Conservation (phyloP, 148 eudicot genomes). For the Rhododendron kiyosumense region DNA sequence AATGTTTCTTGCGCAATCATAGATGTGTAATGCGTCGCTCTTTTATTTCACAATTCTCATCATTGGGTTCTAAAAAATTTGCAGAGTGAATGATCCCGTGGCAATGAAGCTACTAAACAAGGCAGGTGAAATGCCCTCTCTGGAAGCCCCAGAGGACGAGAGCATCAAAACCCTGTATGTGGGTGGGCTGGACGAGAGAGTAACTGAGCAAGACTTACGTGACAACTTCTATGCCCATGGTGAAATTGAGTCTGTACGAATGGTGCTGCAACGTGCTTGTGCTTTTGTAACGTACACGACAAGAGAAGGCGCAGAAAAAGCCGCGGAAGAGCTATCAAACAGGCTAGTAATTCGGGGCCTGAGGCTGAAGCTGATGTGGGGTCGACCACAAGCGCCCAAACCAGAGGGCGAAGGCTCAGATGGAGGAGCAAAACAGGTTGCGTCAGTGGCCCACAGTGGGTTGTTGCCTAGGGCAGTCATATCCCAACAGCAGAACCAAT, state of each 20-base stretch:
- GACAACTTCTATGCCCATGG: conserved; percentile 90
- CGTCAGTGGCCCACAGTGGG: conserved; percentile 75
- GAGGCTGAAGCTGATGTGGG: conserved; percentile 96
- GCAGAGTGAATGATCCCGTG: conserved; percentile 95
- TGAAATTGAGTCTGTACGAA: conserved; percentile 87
- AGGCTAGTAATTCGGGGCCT: conserved; percentile 80
- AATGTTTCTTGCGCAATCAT: not conserved
- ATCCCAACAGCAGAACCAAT: conserved; percentile 79
- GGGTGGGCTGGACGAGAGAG: conserved; percentile 82
- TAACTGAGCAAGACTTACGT: conserved; percentile 85
- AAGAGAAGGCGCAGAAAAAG: conserved; percentile 92
- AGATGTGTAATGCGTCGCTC: not conserved
- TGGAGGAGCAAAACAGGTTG: conserved; percentile 53
- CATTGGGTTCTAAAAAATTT: not conserved
- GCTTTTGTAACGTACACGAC: conserved; percentile 97
- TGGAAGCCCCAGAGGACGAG: conserved; percentile 88
- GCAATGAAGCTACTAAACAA: conserved; percentile 87
- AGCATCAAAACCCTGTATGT: conserved; percentile 88
- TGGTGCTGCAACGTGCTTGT: conserved; percentile 85
- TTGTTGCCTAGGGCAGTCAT: conserved; percentile 86
- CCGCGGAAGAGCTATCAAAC: conserved; percentile 94
- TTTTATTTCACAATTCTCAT: not conserved
- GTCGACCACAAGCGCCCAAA: conserved; percentile 79
- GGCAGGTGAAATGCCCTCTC: conserved; percentile 92
- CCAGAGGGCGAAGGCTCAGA: conserved; percentile 53